Base-by-base conservation (phyloP, 495 filamentous ascomycete species). In the Penicillium ochrochloron region DNA sequence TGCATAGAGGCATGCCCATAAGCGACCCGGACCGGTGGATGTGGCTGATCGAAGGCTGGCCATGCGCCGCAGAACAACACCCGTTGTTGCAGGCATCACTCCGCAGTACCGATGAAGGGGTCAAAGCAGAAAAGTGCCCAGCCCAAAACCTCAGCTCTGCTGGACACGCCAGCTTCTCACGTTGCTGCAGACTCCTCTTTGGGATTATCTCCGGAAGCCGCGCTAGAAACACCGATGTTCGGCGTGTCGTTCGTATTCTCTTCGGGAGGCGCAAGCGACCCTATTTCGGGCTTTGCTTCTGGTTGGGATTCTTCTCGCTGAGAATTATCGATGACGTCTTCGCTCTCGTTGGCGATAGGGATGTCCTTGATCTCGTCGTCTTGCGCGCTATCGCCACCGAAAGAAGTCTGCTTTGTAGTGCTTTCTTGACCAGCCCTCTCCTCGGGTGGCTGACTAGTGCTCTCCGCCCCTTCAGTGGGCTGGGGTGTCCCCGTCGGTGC, bases 401-500 rank as follows among this genome's bases (percentile, higher is more conserved):
- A 53, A 25, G 65, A 23, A 1, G 46, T 55, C 19, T 75, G 73
- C 19, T 75, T 63, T 11, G 67, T 42, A 29, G 59, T 21, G 9
- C 33, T 61, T 11, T 66, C 67, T 29, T 70, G 60, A 25, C 60
- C 66, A 11, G 44, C 50, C 23, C 65, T 68, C 37, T 70, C 72
- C 17, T 67, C 67, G 34, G 68, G 59, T 37, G 73, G 68, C 25
- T 70, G 62, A 25, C 66, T 31, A 35, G 39, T 46, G 42, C 42
- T 57, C 17, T 66, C 61, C 12, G 64, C 23, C 8, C 59, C 73
- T 41, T 77, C 75, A 21, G 73, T 60, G 3, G 68, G 57, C 54
- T 76, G 73, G 21, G 76, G 64, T 6, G 70, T 70, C 29, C 71
- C 73, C 42, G 69, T 68, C 27, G 71, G 68, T 21, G 72, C 64